Percentiles rank a stretch among this genome's conserved stretches.
phyloP scores from a whole-genome alignment of 305 asterid genomes.

The Caryopteris hybrid region DNA sequence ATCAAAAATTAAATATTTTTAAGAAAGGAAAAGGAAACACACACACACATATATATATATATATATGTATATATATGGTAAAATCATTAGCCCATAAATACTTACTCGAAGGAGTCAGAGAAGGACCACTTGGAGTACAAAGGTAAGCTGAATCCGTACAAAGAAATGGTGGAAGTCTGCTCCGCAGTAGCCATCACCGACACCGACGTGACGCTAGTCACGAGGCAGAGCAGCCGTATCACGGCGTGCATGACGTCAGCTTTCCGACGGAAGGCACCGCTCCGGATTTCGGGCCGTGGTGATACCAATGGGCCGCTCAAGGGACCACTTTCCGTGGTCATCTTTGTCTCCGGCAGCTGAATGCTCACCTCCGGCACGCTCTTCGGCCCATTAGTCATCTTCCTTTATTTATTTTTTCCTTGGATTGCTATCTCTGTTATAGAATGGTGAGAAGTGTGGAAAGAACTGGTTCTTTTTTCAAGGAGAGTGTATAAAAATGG shows the following conservation, averaged over 20 bases:
- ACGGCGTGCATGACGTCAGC: slow-evolving; percentile 33
- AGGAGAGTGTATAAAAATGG: slow-evolving; percentile 6
- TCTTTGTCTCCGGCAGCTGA: slow-evolving; percentile 57
- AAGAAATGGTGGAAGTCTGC: slow-evolving; percentile 54
- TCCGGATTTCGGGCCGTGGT: neutral
- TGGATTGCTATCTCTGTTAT: neutral
- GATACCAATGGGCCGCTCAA: slow-evolving; percentile 28
- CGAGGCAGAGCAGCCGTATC: slow-evolving; percentile 39
- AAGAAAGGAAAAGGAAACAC: no score
- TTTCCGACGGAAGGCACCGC: slow-evolving; percentile 16
- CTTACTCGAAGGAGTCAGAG: slow-evolving; percentile 65
- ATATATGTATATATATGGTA: no score
- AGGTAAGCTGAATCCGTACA: slow-evolving; percentile 60
- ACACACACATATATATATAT: no score
- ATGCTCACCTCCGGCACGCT: slow-evolving; percentile 39
- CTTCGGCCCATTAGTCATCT: slow-evolving; percentile 34
- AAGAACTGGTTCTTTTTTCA: neutral
- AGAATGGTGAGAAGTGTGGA: neutral
- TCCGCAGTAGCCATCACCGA: slow-evolving; percentile 52
- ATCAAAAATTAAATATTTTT: neutral
- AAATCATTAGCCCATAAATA: no score
- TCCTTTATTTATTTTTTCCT: neutral
- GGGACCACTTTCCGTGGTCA: slow-evolving; percentile 29
- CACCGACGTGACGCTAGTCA: slow-evolving; percentile 42
- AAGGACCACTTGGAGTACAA: slow-evolving; percentile 59